Evolutionary conservation across 106 monocot genomes (phyloP), one percentile per base, ranked within the genome.

Genomic region (Dendrobium officinale): DNA sequence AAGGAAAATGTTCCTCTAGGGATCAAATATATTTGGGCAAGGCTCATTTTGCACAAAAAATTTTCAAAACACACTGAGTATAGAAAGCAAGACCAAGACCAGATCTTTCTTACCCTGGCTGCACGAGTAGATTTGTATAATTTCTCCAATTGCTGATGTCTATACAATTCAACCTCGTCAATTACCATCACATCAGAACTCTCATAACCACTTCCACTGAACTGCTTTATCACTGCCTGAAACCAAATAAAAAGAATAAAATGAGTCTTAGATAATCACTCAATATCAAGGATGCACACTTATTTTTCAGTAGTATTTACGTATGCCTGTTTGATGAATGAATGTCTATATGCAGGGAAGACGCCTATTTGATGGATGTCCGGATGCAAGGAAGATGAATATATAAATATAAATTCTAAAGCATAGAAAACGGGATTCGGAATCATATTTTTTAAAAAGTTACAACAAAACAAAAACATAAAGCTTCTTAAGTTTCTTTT

Each of bases 141-240:
- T 54, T 91, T 99, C 78, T 99, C 95, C 55, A 99, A 80, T 77
- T 93, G 95, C 78, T 95, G 98, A 89, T 95, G 98, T 72, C 98
- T 92, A 73, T 91, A 91, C 48, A 99, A 66, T 83, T 99, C 98
- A 72, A 89, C 84, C 79, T 99, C 98, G 85, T 99, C 98, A 64
- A 91, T 93, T 42, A 99, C 87, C 85, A 99, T 85, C 10, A 81
- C 83, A 87, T 90, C 88, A 54, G 98, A 89, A 67, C 91, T 84
- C 82, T 93, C 98, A 85, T 95, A 99, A n/a, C 95, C 95, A 79
- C 81, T 92, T 82, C 84, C 85, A 82, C 92, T 83, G 55, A 99
- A 91, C 80, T 99, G 98, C 84, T 99, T 99, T 91, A 92, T 91
- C 41, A 99, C 98, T 5, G 92, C 98, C 98, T 99, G 88, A 44